Base-by-base conservation (phyloP, 2,329 filamentous ascomycete genomes). In the Plenodomus tracheiphilus region DNA sequence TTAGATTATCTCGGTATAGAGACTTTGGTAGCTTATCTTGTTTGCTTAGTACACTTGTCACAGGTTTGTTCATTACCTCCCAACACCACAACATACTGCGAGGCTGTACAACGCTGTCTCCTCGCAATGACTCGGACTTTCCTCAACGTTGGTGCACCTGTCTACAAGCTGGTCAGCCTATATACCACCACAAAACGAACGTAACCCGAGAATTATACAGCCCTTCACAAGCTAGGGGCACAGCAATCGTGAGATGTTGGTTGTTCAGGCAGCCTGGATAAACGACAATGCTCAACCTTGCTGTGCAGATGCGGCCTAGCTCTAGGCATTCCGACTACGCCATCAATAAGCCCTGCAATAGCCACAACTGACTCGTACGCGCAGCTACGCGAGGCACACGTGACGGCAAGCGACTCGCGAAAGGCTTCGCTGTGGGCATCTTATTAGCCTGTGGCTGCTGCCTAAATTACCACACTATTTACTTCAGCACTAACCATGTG, bases 271-370 rank as follows among this genome's bases (percentile, higher is more conserved):
- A 41, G 20, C 9, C 25, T 18, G 25, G 35, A 37, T 13, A 47
- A 16, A 20, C 3, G 18, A 40, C 37, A 36, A 25, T 20, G 20
- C 34, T 36, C 30, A 47, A 30, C 40, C 34, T 49, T 32, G 19
- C 36, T 21, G 40, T 43, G 39, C 43, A 28, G 34, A 45, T 39
- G 25, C 25, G 30, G 38, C 30, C 28, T 47, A 37, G 38, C 28
- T 22, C 22, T 5, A 25, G 22, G 44, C 35, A 40, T 21, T 40
- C 17, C 41, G 17, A 41, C 38, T 21, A 28, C 19, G 37, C 28
- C 30, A 10, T 25, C 10, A 25, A 25, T 5, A 25, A 25, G 22
- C 22, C 22, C 10, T 25, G 22, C 22, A 10, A 5, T 5, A 25
- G 22, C 22, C 22, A 10, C 22, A 10, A 5, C 22, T 25, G 22